Base-by-base conservation (phyloP, 2,329 filamentous ascomycete genomes). In the Didymellaceae sp. region DNA sequence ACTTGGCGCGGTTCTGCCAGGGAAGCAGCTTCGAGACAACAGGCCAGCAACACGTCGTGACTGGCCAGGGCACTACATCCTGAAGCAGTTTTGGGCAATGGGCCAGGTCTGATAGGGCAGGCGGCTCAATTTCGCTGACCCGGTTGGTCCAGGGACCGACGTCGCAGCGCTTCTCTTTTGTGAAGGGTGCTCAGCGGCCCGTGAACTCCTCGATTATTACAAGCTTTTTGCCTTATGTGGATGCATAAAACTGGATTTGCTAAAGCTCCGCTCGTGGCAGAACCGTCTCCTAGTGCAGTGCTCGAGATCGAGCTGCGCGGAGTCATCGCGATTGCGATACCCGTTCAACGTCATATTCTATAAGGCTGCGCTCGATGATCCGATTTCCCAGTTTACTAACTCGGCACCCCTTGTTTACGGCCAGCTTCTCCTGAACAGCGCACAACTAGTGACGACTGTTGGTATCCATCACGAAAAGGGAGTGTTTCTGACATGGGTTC, bases 331-430 rank as follows among this genome's bases (percentile, higher is more conserved):
- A 69, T 69, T 56, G 46, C 58, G 51, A 60, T 42, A 54, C 39
- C 44, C 46, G 40, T 35, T 45, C 45, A 58, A 70, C 69, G 69
- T 72, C 69, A 72, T 70, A 57, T 51, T 26, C 61, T 59, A 61
- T 52, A 61, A 59, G 51, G 40, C 54, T 63, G 53, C 54, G 38
- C 52, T 42, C 53, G 52, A 43, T 43, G 45, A 38, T 38, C 48
- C 31, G 37, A 54, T 58, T 64, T 57, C 63, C 67, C 58, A 57
- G 63, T 62, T 52, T 45, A 38, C 58, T 58, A 52, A 48, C 37
- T 28, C 35, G 46, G 28, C 44, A 33, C 43, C 20, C 41, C 42
- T 39, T 47, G 43, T 52, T 55, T 54, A 48, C 48, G 43, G 41
- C 32, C 49, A 18, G 24, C 14, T 26, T 30, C 31, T 41, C 55